These are phyloP conservation scores for Coemansia sp. DNA, from an alignment of 192 early-diverging fungal species.

Conservation along the genomic window DNA sequence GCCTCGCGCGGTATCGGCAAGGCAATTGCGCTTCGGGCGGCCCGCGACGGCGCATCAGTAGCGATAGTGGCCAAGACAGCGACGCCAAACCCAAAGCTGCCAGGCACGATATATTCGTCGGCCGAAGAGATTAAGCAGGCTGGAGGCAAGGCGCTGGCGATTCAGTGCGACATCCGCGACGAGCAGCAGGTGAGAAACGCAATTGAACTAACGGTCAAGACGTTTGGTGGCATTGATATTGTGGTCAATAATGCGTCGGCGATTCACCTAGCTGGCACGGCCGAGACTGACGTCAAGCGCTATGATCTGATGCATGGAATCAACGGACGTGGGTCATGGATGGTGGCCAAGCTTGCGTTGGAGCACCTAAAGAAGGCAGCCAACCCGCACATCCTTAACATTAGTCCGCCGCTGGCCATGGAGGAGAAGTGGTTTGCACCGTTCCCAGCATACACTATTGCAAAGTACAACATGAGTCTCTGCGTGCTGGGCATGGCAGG, in stretches of 20 bases:
- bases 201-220: slow-evolving; percentile 62
- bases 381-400: slow-evolving; percentile 74
- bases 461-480: slow-evolving; percentile 78
- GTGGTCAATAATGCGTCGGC: slow-evolving; percentile 81
- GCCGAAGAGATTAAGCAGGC: slow-evolving; percentile 71
- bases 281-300: slow-evolving; percentile 58
- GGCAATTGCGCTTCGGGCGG: slow-evolving; percentile 69
- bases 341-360: slow-evolving; percentile 68
- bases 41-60: slow-evolving; percentile 66
- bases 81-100: slow-evolving; percentile 68
- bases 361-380: slow-evolving; percentile 65
- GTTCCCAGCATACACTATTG: slow-evolving; percentile 67
- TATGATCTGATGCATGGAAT: slow-evolving; percentile 77
- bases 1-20: slow-evolving; percentile 77
- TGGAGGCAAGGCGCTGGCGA: slow-evolving; percentile 73
- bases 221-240: slow-evolving; percentile 82
- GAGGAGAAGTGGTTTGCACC: slow-evolving; percentile 67
- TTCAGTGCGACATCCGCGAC: slow-evolving; percentile 82
- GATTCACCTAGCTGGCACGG: slow-evolving; percentile 65
- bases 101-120: slow-evolving; percentile 80
- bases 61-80: slow-evolving; percentile 78
- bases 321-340: slow-evolving; percentile 79
- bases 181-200: slow-evolving; percentile 72
- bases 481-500: slow-evolving; percentile 69
- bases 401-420: slow-evolving; percentile 72